phyloP scores from a whole-genome alignment of 257 asterid genomes.

The Solanum bulbocastanum region DNA sequence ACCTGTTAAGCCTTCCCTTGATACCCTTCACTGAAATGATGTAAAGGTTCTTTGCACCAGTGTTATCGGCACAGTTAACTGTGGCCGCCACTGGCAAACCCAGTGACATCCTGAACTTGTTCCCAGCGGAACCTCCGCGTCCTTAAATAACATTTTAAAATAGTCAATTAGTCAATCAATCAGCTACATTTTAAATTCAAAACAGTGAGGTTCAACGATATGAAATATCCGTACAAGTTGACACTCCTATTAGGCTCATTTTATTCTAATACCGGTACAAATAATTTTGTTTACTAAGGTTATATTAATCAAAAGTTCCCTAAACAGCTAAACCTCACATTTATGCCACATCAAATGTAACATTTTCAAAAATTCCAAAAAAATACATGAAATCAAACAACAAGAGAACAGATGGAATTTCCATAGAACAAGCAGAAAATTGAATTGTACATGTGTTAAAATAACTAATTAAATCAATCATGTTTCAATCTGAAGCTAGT shows the following conservation, averaged over 20 bases:
- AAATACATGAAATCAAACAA: background rate
- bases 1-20: constrained; percentile 55
- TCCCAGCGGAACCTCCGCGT: constrained; percentile 66
- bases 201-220: background rate
- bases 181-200: background rate
- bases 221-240: background rate
- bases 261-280: background rate
- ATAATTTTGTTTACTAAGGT: background rate
- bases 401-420: background rate
- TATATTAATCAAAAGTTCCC: background rate
- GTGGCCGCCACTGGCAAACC: constrained; percentile 75
- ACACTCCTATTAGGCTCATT: background rate
- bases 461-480: background rate
- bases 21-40: constrained; percentile 64
- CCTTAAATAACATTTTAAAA: constrained; percentile 11
- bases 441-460: background rate
- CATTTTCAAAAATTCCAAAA: background rate
- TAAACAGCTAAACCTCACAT: background rate
- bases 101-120: constrained; percentile 66
- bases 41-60: constrained; percentile 57
- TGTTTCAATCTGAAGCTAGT: background rate
- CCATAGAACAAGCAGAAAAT: background rate
- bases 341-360: background rate
- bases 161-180: background rate
- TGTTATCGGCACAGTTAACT: constrained; percentile 59